Conservation (phyloP, 2,329 filamentous ascomycete genomes). For the Botrytis fabae region DNA sequence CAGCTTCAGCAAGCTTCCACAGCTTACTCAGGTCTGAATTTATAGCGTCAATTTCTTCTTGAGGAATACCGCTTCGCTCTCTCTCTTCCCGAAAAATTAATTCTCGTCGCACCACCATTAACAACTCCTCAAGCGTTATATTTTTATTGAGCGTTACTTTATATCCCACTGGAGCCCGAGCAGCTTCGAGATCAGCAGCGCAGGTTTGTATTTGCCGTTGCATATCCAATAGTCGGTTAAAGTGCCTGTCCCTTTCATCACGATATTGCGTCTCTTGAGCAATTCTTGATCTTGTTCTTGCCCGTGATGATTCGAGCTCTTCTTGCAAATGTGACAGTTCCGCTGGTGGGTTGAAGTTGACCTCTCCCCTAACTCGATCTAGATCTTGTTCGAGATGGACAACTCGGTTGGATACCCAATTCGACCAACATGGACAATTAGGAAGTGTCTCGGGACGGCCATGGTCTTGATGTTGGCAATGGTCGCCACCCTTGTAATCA, state of each 20-base stretch:
- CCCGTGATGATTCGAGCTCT: neutral
- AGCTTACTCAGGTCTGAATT: constrained; percentile 13
- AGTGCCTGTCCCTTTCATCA: constrained; percentile 20
- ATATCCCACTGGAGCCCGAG: neutral
- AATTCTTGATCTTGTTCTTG: constrained; percentile 2
- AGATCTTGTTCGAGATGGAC: neutral
- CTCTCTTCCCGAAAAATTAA: constrained; percentile 1
- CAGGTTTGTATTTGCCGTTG: constrained; percentile 10
- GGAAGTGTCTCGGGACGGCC: neutral
- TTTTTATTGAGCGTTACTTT: neutral
- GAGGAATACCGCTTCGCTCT: neutral
- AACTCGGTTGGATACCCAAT: neutral
- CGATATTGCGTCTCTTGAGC: constrained; percentile 15
- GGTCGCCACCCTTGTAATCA: neutral
- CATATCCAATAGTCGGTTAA: constrained; percentile 20
- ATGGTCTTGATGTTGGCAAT: neutral
- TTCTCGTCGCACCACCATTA: constrained; percentile 8
- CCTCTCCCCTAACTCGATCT: neutral
- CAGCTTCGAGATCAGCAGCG: constrained; percentile 15
- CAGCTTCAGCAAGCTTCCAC: constrained; percentile 11
- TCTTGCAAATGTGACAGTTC: neutral
- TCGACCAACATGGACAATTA: constrained; percentile 8
- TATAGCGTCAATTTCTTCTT: constrained; percentile 6
- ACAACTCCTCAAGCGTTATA: constrained; percentile 16
- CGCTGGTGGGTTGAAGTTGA: neutral